A percentile compares a stretch with the other conserved stretches of the same genome.
Evolutionary conservation across 495 filamentous ascomycete genomes (phyloP).

Genomic region (Staphylotrichum tortipilum): DNA sequence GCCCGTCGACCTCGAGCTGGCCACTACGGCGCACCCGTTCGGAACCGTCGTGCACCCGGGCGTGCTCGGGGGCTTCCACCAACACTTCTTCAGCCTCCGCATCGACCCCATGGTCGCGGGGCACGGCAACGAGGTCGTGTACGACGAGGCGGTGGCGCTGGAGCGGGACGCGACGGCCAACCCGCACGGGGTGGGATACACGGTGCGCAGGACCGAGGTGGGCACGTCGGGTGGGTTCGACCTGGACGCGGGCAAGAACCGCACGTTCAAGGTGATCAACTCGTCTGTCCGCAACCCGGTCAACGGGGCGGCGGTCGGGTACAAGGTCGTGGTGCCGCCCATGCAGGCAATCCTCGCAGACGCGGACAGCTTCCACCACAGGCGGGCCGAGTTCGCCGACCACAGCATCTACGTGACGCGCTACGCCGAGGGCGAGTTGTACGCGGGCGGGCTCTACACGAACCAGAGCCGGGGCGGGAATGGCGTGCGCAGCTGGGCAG

Average conservation of each 20-base stretch:
- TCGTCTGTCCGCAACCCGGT: conserved; percentile 54
- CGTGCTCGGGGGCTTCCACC: conserved; percentile 65
- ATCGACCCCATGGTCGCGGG: conserved; percentile 79
- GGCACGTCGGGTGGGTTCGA: conserved; percentile 47
- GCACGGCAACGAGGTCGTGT: conserved; percentile 58
- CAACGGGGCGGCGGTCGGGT: conserved; percentile 68
- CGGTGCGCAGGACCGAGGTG: conserved; percentile 51
- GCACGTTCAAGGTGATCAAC: conserved; percentile 77
- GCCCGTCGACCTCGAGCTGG: conserved; percentile 63
- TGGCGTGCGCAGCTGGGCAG: conserved; percentile 20
- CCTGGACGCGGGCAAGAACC: conserved; percentile 52
- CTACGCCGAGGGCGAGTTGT: conserved; percentile 71
- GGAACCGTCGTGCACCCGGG: conserved; percentile 84
- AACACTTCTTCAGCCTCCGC: conserved; percentile 85
- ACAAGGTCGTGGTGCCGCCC: conserved; percentile 64
- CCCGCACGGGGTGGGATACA: conserved; percentile 72
- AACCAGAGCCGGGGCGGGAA: conserved; percentile 51
- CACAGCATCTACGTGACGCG: conserved; percentile 74
- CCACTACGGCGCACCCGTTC: conserved; percentile 44
- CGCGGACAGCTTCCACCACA: conserved; percentile 55
- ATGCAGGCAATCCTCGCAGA: conserved; percentile 78
- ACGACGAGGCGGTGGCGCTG: conserved; percentile 51
- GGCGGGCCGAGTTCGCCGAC: conserved; percentile 74
- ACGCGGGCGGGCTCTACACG: conserved; percentile 76
- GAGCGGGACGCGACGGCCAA: conserved; percentile 54